phyloP scores from a whole-genome alignment of 495 filamentous ascomycete genomes.

The Penicillium pulvis region DNA sequence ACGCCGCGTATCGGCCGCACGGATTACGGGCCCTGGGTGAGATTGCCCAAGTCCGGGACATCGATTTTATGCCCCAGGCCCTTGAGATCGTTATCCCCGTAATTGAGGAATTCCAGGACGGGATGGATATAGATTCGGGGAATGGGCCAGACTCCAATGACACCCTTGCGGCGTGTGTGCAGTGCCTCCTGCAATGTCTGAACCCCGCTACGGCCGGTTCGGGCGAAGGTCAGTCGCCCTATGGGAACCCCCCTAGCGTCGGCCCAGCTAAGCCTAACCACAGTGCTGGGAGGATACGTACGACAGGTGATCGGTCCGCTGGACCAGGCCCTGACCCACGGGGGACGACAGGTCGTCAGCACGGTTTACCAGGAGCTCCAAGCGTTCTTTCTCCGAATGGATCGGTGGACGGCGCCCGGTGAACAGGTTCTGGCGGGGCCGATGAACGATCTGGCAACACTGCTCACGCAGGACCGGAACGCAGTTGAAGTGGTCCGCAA shows the following conservation, averaged over 20 bases:
- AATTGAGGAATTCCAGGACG: conserved; percentile 59
- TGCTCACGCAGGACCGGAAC: conserved; percentile 40
- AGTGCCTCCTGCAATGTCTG: conserved; percentile 49
- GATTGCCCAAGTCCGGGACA: conserved; percentile 62
- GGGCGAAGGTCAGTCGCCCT: conserved; percentile 34
- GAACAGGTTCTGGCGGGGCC: conserved; percentile 26
- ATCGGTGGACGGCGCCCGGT: conserved; percentile 27
- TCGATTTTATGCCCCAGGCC: conserved; percentile 71
- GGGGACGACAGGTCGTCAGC: conserved; percentile 44
- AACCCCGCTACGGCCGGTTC: conserved; percentile 34
- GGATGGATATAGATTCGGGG: conserved; percentile 68
- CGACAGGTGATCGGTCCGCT: conserved; percentile 33
- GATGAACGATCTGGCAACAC: conserved; percentile 34
- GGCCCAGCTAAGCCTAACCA: conserved; percentile 31
- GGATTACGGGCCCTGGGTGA: conserved; percentile 73
- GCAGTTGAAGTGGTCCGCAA: conserved; percentile 44
- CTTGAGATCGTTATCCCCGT: conserved; percentile 59
- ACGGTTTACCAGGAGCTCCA: conserved; percentile 48
- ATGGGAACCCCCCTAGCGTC: conserved; percentile 33
- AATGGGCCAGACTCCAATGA: conserved; percentile 41
- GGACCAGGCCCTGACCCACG: conserved; percentile 36
- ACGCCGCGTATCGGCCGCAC: conserved; percentile 74
- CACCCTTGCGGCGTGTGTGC: conserved; percentile 50
- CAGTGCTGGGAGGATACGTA: conserved; percentile 37
- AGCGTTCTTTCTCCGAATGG: conserved; percentile 40